A percentile compares a stretch with the other conserved stretches of the same genome.
These are phyloP conservation scores for Oryza officinalis DNA, from an alignment of 176 grass and related monocot genomes.

Conservation along the genomic window DNA sequence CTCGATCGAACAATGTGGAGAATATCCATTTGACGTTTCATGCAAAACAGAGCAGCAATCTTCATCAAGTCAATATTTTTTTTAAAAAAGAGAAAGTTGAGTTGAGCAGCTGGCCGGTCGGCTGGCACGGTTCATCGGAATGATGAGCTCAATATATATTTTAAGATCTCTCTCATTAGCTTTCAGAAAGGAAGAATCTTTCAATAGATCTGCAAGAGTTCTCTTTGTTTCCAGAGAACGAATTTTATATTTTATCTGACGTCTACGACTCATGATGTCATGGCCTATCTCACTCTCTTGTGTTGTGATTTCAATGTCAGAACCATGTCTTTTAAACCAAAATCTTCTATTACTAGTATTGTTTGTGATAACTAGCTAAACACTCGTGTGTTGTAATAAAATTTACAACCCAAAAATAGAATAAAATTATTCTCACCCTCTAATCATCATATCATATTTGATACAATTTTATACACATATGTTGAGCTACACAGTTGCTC, in stretches of 20 bases:
- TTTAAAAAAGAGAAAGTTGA: not conserved
- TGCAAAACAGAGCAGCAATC: not conserved
- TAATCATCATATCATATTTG: too few species aligned
- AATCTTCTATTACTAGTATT: too few species aligned
- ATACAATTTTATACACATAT: too few species aligned
- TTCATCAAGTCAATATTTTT: not conserved
- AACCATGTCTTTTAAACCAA: too few species aligned
- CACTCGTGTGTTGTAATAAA: too few species aligned
- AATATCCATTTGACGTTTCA: not conserved
- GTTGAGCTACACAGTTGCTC: too few species aligned
- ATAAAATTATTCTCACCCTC: too few species aligned
- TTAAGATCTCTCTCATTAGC: not conserved
- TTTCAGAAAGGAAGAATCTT: slow-evolving; percentile 34
- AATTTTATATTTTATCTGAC: not conserved
- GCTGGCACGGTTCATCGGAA: not conserved
- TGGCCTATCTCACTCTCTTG: too few species aligned
- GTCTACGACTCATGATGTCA: not conserved
- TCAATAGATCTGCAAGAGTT: slow-evolving; percentile 18
- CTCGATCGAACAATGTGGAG: not conserved
- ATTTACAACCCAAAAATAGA: too few species aligned
- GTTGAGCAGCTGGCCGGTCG: not conserved
- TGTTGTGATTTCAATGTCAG: too few species aligned
- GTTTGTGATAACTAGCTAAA: too few species aligned
- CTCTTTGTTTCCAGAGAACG: not conserved
- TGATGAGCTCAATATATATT: not conserved